Evolutionary conservation across 352 stramenopile species (phyloP), one percentile per base, ranked within the genome.

Genomic region (Globisporangium solare): DNA sequence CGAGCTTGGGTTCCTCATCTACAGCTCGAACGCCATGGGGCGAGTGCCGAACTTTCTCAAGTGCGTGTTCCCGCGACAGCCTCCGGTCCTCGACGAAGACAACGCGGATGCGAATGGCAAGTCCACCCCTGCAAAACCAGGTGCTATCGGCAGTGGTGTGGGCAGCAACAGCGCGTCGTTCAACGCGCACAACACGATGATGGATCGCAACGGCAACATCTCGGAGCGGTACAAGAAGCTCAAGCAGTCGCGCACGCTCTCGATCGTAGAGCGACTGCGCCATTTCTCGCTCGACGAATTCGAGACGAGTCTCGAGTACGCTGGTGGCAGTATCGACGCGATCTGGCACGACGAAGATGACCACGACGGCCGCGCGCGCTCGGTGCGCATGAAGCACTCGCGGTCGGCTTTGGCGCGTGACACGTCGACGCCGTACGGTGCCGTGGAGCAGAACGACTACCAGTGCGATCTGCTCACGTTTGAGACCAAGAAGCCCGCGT

Each of bases 401-500:
- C 68, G 74, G 22, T 61, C 63, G 8, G 55, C 60, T 12, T 58
- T 68, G 15, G 57, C 60, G 2, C 61, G 54, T 24, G 61, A 74
- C 31, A 49, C 58, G 10, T 64, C 67, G n/a, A 76, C 71, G 5
- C 58, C 79, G 3, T 94, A 94, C 57, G 74, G 73, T 21, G 80
- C 76, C 0, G 59, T 91, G 7, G 79, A 90, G 51, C 74, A 84
- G 54, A 76, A 91, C 43, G 88, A 95, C 24, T 80, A 83, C 41
- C 67, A 83, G 59, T 74, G 72, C 58, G 86, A 95, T 61, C 51
- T 96, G 52, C 67, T 96, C 15, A 75, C 74, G 10, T 91, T 95
- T 35, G 76, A 93, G 59, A 96, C 86, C 0, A 85, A 86, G 43
- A 82, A 93, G 51, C 87, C 87, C 14, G 68, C 70, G 22, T 97